These are phyloP conservation scores for Discostella stelligeroides DNA, from an alignment of 108 stramenopile genomes.

Conservation along the genomic window DNA sequence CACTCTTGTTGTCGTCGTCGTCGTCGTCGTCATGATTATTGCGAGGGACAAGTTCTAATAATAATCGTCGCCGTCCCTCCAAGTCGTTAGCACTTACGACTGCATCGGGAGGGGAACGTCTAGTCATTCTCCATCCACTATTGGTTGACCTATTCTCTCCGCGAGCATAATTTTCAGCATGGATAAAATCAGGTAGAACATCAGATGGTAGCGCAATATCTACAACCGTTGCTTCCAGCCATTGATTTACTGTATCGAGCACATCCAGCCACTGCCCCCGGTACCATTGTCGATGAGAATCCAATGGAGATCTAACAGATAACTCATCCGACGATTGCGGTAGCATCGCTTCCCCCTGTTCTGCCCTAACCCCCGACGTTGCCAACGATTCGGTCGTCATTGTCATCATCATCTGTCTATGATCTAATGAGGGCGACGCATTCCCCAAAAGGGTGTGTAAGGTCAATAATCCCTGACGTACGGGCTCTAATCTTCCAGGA, in stretches of 20 bases:
- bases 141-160: background rate
- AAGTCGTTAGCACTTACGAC: conserved; percentile 76
- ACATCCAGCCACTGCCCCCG: conserved; percentile 97
- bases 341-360: conserved; percentile 8
- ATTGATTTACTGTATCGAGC: conserved; percentile 95
- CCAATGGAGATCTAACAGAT: conserved; percentile 34
- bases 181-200: conserved; percentile 53
- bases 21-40: conserved; percentile 45
- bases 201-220: conserved; percentile 77
- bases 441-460: conserved; percentile 82
- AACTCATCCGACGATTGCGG: background rate
- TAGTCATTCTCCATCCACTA: background rate
- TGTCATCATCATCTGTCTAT: background rate
- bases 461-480: conserved; percentile 94
- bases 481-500: conserved; percentile 87
- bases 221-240: conserved; percentile 96
- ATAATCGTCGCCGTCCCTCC: conserved; percentile 70
- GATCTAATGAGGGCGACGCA: conserved; percentile 15
- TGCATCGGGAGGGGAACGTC: conserved; percentile 52
- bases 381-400: background rate
- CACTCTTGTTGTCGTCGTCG: conserved; percentile 20
- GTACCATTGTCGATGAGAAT: conserved; percentile 80
- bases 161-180: background rate
- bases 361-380: conserved; percentile 17
- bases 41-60: conserved; percentile 65